Percentiles rank a stretch among this genome's conserved stretches.
These are phyloP conservation scores for Pholiota microspora DNA, from an alignment of 768 basidiomycete genomes.

Conservation along the genomic window DNA sequence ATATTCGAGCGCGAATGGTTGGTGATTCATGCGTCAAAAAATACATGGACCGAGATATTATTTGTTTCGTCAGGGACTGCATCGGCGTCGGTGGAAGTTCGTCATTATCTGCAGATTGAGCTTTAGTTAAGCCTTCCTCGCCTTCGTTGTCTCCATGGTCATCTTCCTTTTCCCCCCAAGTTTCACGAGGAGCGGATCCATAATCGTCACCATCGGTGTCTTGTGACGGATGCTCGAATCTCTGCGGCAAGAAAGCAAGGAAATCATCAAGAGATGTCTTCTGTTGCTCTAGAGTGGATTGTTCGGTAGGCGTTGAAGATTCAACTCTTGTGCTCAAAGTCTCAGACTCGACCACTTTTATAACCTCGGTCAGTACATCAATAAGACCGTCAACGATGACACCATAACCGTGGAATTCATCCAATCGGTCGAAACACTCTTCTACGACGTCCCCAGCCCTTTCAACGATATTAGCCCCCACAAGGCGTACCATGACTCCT, in stretches of 20 bases:
- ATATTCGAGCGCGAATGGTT: slow-evolving; percentile 79
- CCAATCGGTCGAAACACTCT: slow-evolving; percentile 94
- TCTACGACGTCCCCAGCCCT: slow-evolving; percentile 93
- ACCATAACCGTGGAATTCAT: slow-evolving; percentile 94
- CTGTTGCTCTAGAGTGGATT: slow-evolving; percentile 25
- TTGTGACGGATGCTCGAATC: slow-evolving; percentile 35
- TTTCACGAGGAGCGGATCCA: slow-evolving; percentile 55
- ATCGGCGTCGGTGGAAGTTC: slow-evolving; percentile 60
- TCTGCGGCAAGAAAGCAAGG: slow-evolving; percentile 61
- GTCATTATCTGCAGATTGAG: slow-evolving; percentile 18
- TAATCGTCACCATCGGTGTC: slow-evolving; percentile 44
- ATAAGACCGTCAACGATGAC: slow-evolving; percentile 83
- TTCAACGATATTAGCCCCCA: slow-evolving; percentile 84
- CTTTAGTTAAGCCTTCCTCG: not conserved
- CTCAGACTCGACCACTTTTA: slow-evolving; percentile 70
- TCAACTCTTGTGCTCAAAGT: slow-evolving; percentile 21
- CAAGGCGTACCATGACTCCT: slow-evolving; percentile 78
- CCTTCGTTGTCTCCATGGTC: slow-evolving; percentile 8
- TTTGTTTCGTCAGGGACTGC: slow-evolving; percentile 78
- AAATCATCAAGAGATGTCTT: slow-evolving; percentile 44
- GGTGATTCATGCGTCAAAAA: slow-evolving; percentile 92
- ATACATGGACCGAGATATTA: slow-evolving; percentile 82
- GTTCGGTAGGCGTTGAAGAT: slow-evolving; percentile 8
- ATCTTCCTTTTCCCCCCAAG: slow-evolving; percentile 47
- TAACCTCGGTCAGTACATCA: slow-evolving; percentile 82